Evolutionary conservation across 2,329 filamentous ascomycete species (phyloP).

Genomic region (Rutstroemia sydowiana): DNA sequence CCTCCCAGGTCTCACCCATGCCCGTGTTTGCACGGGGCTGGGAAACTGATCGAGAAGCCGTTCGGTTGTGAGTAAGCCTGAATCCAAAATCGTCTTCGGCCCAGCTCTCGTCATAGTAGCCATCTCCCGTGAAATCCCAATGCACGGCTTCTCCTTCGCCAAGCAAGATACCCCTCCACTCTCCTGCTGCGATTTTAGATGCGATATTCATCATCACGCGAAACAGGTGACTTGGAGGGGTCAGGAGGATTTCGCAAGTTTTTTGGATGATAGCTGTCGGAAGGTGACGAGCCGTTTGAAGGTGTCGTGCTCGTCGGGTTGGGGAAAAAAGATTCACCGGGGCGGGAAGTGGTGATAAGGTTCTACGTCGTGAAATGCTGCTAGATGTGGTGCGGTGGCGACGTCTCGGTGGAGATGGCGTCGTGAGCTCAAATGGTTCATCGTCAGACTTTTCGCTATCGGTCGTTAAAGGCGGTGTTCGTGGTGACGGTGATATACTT

Average conservation of each 20-base stretch:
- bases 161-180: conserved; percentile 54
- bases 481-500: conserved; percentile 26
- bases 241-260: conserved; percentile 68
- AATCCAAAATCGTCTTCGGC: too few relatives aligned
- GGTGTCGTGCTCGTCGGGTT: conserved; percentile 33
- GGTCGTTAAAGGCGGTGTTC: conserved; percentile 37
- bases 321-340: conserved; percentile 59
- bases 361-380: conserved; percentile 45
- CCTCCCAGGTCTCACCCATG: too few relatives aligned
- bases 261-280: conserved; percentile 64
- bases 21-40: too few relatives aligned
- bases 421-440: conserved; percentile 31
- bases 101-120: too few relatives aligned
- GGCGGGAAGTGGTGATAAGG: conserved; percentile 60
- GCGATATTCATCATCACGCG: conserved; percentile 76
- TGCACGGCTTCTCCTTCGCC: conserved; percentile 48
- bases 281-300: conserved; percentile 43
- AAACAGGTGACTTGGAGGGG: conserved; percentile 73
- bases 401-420: conserved; percentile 24
- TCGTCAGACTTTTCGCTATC: conserved; percentile 36
- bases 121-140: conserved; percentile 47
- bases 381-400: conserved; percentile 48
- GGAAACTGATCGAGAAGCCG: too few relatives aligned
- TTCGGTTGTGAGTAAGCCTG: too few relatives aligned
- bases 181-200: conserved; percentile 59